Evolutionary conservation across 2,329 filamentous ascomycete genomes (phyloP), one percentile per base, ranked within the genome.

Genomic region (Diaporthe amygdali): DNA sequence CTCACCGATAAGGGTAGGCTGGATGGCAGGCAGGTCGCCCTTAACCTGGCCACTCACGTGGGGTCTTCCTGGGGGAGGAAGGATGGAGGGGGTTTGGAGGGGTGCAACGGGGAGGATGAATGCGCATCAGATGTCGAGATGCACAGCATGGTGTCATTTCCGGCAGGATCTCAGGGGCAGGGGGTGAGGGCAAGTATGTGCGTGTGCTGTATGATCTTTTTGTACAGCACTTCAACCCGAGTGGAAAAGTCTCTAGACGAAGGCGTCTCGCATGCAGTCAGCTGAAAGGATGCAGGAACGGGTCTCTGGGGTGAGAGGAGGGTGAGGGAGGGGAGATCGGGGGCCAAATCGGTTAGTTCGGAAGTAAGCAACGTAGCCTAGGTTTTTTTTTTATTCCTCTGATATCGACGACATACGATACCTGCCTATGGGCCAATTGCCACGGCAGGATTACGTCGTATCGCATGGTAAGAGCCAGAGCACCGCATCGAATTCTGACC

Each of bases 121-220:
- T 25, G 20, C 41, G 44, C 59, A 34, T 64, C 59, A 37, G 66
- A 47, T 56, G 41, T 55, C 51, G 54, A 68, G 66, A 56, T 55
- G 41, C 66, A 68, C 66, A 55, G 51, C 52, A 68, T 68, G 66
- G 47, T 27, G 41, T 68, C 54, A 59, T 68, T 59, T 49, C 66
- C 66, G 41, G 52, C 52, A 68, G 66, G 51, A 27, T 49, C 52
- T 49, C n/a, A 56, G 52, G 27, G 30, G 41, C 27, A 20, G 41
- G 51, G 37, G 27, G 25, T 27, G 6, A n/a, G 54, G 22, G 27
- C n/a, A n/a, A 27, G 55, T 39, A 30, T 41, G 30, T 15, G 25
- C 12, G 7, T 27, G 5, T 39, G 25, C 2, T 59, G 12, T 44
- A n/a, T 22, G 15, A 41, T 47, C n/a, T 34, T 44, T 30, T 47